These are phyloP conservation scores for Wallacemonas sp. DNA, from an alignment of 208 protist species.

Conservation along the genomic window DNA sequence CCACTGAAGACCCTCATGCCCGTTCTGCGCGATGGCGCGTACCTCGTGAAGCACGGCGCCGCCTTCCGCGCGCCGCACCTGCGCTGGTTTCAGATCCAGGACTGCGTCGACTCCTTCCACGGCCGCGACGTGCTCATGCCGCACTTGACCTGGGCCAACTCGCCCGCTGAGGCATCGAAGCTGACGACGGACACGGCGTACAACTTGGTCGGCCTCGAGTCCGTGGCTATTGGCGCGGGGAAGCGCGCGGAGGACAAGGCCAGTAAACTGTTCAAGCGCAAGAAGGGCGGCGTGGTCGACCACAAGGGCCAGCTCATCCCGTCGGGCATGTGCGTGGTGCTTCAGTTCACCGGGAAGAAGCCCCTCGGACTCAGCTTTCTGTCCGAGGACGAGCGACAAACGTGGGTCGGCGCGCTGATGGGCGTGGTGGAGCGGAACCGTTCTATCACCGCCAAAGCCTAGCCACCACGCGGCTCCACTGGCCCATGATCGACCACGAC, in stretches of 20 bases:
- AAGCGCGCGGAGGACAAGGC: conserved; percentile 14
- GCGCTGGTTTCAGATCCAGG: conserved; percentile 67
- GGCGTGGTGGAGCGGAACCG: conserved; percentile 72
- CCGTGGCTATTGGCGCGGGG: conserved; percentile 41
- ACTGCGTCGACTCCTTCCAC: conserved; percentile 37
- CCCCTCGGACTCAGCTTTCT: conserved; percentile 60
- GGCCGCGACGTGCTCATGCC: conserved; percentile 58
- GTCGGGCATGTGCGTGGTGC: conserved; percentile 54
- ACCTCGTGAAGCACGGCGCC: conserved; percentile 45
- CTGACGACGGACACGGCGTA: conserved; percentile 35
- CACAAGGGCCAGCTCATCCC: conserved; percentile 35
- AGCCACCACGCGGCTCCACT: no score
- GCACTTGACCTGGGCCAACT: conserved; percentile 57
- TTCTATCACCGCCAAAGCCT: conserved; percentile 19
- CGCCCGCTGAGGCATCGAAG: conserved; percentile 25
- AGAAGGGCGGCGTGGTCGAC: conserved; percentile 34
- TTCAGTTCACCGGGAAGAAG: conserved; percentile 46
- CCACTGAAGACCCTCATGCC: conserved; percentile 63
- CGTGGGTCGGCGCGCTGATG: conserved; percentile 72
- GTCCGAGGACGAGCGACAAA: conserved; percentile 59
- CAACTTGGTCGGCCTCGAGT: conserved; percentile 45
- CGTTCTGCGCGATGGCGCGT: conserved; percentile 44
- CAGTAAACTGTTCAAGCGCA: conserved; percentile 24
- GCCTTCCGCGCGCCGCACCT: conserved; percentile 44
- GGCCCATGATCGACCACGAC: no score